Base-by-base conservation (phyloP, 352 stramenopile genomes). In the Phytophthora palmivora region DNA sequence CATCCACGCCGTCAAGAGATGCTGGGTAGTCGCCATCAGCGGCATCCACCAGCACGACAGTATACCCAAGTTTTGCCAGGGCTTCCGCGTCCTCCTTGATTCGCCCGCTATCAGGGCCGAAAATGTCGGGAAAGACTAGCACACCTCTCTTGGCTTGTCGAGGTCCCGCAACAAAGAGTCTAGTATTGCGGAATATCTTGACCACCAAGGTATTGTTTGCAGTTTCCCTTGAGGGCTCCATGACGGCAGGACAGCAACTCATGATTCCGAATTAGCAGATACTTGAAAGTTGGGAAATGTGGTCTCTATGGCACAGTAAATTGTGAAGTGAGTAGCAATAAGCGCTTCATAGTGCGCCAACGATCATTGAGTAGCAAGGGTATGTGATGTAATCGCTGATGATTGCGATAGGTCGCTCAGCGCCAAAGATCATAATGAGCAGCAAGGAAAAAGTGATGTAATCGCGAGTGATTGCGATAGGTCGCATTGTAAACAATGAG, bases 121-220 rank as follows among this genome's bases (percentile, higher is more conserved):
- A 84, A 37, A 86, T 78, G 44, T 87, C 75, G 1, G 76, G 77
- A 15, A 89, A 48, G 26, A 74, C 49, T 8, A 88, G 24, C 16
- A 89, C 6, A 10, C 74, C 74, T 36, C 70, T 62, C 26, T 55
- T 74, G 42, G 72, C 42, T 1, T 51, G 63, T 2, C 49, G 12
- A 0, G 72, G 78, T 0, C 64, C 70, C 1, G 70, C 57, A 41
- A 74, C 70, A 48, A 79, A 85, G 21, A 87, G 46, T 2, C 50
- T 70, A 11, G 78, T 80, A 21, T 67, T 37, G 34, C 65, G 51
- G 44, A 71, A 70, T 10, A 53, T 71, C 58, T 69, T 80, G 26
- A 49, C 58, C 8, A 37, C 26, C 14, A 68, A 71, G 15, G 55
- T 16, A 24, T 51, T 56, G 8, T 51, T 42, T 8, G 39, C 63